phyloP scores from a whole-genome alignment of 2,329 filamentous ascomycete genomes.

The Aspergillus neoniger region DNA sequence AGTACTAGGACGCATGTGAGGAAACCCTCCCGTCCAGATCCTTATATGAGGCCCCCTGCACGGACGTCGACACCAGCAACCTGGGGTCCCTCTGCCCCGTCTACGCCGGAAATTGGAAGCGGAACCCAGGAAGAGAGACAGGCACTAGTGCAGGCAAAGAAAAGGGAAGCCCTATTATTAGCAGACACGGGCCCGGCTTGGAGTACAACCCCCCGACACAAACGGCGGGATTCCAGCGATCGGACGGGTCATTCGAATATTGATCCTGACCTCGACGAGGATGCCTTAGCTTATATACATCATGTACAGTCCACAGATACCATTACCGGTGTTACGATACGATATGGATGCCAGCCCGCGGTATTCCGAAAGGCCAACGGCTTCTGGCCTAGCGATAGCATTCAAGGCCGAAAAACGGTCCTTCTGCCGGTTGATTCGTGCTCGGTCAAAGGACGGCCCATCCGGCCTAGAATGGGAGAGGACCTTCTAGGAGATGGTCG shows the following conservation, averaged over 20 bases:
- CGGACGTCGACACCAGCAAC: slow-evolving; percentile 27
- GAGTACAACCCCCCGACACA: slow-evolving; percentile 42
- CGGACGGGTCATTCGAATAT: slow-evolving; percentile 28
- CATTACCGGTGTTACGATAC: slow-evolving; percentile 85
- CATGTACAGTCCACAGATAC: slow-evolving; percentile 81
- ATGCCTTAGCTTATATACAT: slow-evolving; percentile 88
- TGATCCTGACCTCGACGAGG: slow-evolving; percentile 60
- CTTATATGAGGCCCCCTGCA: slow-evolving; percentile 29
- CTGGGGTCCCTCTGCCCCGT: slow-evolving; percentile 46
- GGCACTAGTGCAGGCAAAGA: slow-evolving; percentile 51
- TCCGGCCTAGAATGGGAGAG: slow-evolving; percentile 36
- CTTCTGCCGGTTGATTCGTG: slow-evolving; percentile 88
- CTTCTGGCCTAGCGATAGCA: slow-evolving; percentile 90
- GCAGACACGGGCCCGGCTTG: slow-evolving; percentile 44
- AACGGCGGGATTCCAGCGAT: slow-evolving; percentile 50
- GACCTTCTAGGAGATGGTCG: slow-evolving; percentile 30
- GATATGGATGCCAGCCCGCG: slow-evolving; percentile 82
- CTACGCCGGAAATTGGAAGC: slow-evolving; percentile 35
- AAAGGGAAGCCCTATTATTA: slow-evolving; percentile 47
- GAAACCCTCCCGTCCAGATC: slow-evolving; percentile 42
- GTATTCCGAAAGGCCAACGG: slow-evolving; percentile 84
- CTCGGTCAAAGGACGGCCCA: slow-evolving; percentile 71
- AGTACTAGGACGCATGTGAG: slow-evolving; percentile 31
- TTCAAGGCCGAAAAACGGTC: slow-evolving; percentile 79
- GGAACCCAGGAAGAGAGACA: slow-evolving; percentile 49